These are phyloP conservation scores for Tuber aestivum DNA, from an alignment of 495 filamentous ascomycete genomes.

Conservation along the genomic window DNA sequence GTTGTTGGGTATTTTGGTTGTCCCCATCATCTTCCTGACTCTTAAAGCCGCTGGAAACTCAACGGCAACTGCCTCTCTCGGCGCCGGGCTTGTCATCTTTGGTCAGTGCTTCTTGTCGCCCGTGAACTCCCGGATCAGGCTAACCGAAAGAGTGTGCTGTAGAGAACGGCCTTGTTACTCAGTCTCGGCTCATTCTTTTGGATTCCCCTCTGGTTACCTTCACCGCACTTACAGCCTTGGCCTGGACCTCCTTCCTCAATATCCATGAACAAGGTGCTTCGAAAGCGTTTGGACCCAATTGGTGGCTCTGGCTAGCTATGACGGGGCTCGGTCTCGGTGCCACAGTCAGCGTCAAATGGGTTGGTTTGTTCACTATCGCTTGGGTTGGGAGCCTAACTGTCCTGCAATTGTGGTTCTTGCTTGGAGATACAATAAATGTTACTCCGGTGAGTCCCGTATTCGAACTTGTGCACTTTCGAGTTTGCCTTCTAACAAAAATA, in stretches of 20 bases:
- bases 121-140: slow-evolving; percentile 16
- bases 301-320: slow-evolving; percentile 96
- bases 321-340: slow-evolving; percentile 84
- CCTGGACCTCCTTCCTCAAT: slow-evolving; percentile 90
- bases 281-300: slow-evolving; percentile 75
- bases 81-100: slow-evolving; percentile 81
- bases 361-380: slow-evolving; percentile 95
- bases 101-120: slow-evolving; percentile 51
- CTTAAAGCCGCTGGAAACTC: slow-evolving; percentile 86
- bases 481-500: slow-evolving; percentile 23
- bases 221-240: slow-evolving; percentile 83
- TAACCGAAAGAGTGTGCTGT: slow-evolving; percentile 23
- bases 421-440: slow-evolving; percentile 79
- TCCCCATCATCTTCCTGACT: slow-evolving; percentile 89
- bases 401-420: slow-evolving; percentile 87
- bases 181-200: slow-evolving; percentile 89
- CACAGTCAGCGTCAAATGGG: slow-evolving; percentile 96
- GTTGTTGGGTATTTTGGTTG: slow-evolving; percentile 74
- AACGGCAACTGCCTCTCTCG: slow-evolving; percentile 72
- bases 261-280: slow-evolving; percentile 88
- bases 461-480: neutral
- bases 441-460: slow-evolving; percentile 54
- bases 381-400: slow-evolving; percentile 92
- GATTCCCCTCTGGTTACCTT: slow-evolving; percentile 92
- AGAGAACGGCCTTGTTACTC: slow-evolving; percentile 94